Evolutionary conservation across 2,329 filamentous ascomycete genomes (phyloP), one percentile per base, ranked within the genome.

Genomic region (Xylaria sp.): DNA sequence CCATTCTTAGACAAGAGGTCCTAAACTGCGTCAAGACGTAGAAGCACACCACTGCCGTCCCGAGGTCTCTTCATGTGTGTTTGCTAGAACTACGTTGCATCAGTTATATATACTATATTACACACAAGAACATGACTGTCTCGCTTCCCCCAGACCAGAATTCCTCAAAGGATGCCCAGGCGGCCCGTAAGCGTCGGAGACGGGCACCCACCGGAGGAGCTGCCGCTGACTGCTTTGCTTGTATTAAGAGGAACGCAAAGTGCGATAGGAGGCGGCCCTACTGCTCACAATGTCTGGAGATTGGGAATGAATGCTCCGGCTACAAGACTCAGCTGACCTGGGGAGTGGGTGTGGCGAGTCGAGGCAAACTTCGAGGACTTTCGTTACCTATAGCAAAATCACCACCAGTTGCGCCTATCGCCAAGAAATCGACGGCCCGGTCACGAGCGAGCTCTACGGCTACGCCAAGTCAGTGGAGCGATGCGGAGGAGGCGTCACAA

Each of bases 321-420:
- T 97, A 97, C 80, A 95, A 95, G 77, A 97, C 93, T 16, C 92
- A 93, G 65, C 81, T 97, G 74, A 97, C 93, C 43, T 97, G 93
- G 93, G 92, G 92, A 39, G 91, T 97, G 44, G 93, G 93, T 47
- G 93, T 97, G 54, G 93, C 93, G 52, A 97, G 92, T 74, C 87
- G 93, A 67, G 93, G 93, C 69, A 97, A 97, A 78, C 85, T 97
- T 60, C 86, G 93, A 58, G 93, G 93, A 38, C 80, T 97, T 63
- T 92, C 92, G 52, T 78, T 96, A 53, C 85, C 85, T 54, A 81
- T 88, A 58, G 85, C 84, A 51, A 86, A 85, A 69, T 74, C 82
- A 8, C 79, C 82, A 19, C 82, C 82, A 0, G 81, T 83, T 63
- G 71, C 77, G 40, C 75, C 73, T 45, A 72, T 76, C 51, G 66